phyloP scores from a whole-genome alignment of 2,329 filamentous ascomycete species.

The Colletotrichum truncatum region DNA sequence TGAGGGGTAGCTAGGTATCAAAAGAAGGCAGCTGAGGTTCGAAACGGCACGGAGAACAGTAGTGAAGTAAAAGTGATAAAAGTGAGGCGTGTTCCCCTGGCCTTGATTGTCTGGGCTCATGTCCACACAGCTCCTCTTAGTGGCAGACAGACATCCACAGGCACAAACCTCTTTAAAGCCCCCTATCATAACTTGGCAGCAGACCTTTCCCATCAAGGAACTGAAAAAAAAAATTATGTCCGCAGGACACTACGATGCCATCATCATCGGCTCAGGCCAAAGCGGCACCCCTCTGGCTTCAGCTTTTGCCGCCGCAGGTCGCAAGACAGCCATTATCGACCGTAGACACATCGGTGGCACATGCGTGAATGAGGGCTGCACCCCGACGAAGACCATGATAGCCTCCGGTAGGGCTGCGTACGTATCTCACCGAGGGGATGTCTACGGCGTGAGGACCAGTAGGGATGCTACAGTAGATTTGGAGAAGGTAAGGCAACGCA shows the following conservation, averaged over 20 bases:
- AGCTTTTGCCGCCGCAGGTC: constrained; percentile 53
- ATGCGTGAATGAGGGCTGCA: constrained; percentile 65
- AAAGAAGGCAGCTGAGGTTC: too few relatives aligned
- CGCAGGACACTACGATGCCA: constrained; percentile 46
- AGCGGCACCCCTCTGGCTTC: constrained; percentile 58
- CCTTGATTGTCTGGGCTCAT: too few relatives aligned
- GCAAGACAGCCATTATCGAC: constrained; percentile 57
- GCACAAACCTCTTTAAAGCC: too few relatives aligned
- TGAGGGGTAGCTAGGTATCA: too few relatives aligned
- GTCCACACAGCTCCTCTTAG: too few relatives aligned
- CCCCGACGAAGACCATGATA: constrained; percentile 66
- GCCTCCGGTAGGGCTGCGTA: constrained; percentile 60
- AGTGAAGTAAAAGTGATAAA: too few relatives aligned
- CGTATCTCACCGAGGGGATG: constrained; percentile 47
- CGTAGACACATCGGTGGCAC: constrained; percentile 59
- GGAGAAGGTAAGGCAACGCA: constrained; percentile 58
- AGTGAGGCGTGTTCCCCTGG: too few relatives aligned
- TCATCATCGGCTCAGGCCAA: constrained; percentile 64
- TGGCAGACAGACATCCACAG: too few relatives aligned
- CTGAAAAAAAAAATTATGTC: background rate
- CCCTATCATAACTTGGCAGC: too few relatives aligned
- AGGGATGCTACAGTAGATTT: constrained; percentile 53
- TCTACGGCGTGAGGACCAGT: constrained; percentile 54
- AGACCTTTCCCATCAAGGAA: too few relatives aligned
- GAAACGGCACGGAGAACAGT: too few relatives aligned